These are phyloP conservation scores for Kickxella alabastrina DNA, from an alignment of 192 early-diverging fungal genomes.

Conservation along the genomic window DNA sequence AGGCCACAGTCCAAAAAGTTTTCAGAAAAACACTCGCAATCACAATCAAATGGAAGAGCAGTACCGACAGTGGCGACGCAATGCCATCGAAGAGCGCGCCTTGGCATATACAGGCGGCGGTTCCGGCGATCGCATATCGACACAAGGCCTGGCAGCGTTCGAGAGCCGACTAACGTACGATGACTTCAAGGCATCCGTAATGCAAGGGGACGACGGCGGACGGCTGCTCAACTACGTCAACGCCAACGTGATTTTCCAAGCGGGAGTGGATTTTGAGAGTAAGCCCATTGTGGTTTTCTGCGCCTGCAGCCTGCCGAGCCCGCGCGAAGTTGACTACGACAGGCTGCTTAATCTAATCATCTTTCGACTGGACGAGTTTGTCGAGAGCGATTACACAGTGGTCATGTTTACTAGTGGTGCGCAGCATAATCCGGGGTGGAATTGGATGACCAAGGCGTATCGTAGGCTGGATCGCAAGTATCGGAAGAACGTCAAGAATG, in stretches of 20 bases:
- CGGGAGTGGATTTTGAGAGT: slow-evolving; percentile 79
- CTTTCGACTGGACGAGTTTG: slow-evolving; percentile 69
- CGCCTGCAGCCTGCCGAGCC: slow-evolving; percentile 78
- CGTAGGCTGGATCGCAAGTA: slow-evolving; percentile 72
- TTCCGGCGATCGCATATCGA: neutral
- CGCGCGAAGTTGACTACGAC: slow-evolving; percentile 71
- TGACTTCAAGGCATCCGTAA: slow-evolving; percentile 24
- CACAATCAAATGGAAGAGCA: slow-evolving; percentile 42
- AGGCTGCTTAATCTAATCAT: slow-evolving; percentile 64
- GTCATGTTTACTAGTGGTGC: slow-evolving; percentile 80
- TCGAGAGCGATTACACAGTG: slow-evolving; percentile 85
- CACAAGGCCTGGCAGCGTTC: neutral
- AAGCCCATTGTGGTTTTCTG: slow-evolving; percentile 78
- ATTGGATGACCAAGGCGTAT: slow-evolving; percentile 81
- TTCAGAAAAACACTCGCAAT: too few relatives aligned
- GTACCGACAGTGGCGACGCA: slow-evolving; percentile 31
- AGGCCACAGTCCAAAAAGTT: too few relatives aligned
- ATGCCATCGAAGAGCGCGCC: slow-evolving; percentile 12
- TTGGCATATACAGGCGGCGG: neutral
- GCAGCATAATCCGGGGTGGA: slow-evolving; percentile 68
- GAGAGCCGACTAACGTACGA: slow-evolving; percentile 18
- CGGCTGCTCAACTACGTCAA: slow-evolving; percentile 43
- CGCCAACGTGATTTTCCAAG: slow-evolving; percentile 41
- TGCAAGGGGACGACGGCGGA: slow-evolving; percentile 46
- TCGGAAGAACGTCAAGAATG: slow-evolving; percentile 88